Evolutionary conservation across 2,329 filamentous ascomycete species (phyloP).

Genomic region (Trichoderma gracile): DNA sequence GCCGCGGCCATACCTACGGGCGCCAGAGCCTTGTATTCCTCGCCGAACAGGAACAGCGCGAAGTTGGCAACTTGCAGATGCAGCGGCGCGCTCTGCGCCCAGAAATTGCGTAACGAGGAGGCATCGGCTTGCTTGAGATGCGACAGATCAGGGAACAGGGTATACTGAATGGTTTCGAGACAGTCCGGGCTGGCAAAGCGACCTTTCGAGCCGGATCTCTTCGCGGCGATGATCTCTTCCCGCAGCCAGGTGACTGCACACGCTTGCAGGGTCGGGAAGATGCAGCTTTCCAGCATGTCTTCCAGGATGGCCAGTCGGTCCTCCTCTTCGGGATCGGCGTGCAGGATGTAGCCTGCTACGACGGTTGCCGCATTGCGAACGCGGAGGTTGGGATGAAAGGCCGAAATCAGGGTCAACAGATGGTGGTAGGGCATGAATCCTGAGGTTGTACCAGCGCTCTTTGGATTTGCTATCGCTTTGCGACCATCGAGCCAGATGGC

Average conservation of each 20-base stretch:
- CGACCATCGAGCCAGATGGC: slow-evolving; percentile 60
- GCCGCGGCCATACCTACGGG: slow-evolving; percentile 58
- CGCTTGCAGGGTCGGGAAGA: slow-evolving; percentile 62
- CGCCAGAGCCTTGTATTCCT: slow-evolving; percentile 49
- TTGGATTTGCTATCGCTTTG: slow-evolving; percentile 43
- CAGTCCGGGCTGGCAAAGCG: slow-evolving; percentile 56
- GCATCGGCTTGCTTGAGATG: slow-evolving; percentile 46
- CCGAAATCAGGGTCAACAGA: slow-evolving; percentile 56
- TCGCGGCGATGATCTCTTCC: slow-evolving; percentile 59
- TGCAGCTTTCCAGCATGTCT: slow-evolving; percentile 66
- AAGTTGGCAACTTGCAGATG: slow-evolving; percentile 64
- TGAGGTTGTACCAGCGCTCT: slow-evolving; percentile 39
- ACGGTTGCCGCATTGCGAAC: slow-evolving; percentile 57
- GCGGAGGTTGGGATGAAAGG: slow-evolving; percentile 57
- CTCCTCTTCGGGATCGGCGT: slow-evolving; percentile 60
- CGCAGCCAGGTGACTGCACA: slow-evolving; percentile 64
- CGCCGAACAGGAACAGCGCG: slow-evolving; percentile 56
- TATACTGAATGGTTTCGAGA: slow-evolving; percentile 61
- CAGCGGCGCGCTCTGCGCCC: slow-evolving; percentile 54
- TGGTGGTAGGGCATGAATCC: slow-evolving; percentile 64
- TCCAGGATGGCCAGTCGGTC: slow-evolving; percentile 62
- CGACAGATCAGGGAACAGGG: slow-evolving; percentile 60
- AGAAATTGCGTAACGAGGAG: slow-evolving; percentile 52
- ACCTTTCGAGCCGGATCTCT: slow-evolving; percentile 35
- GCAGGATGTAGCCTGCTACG: slow-evolving; percentile 56